phyloP scores from a whole-genome alignment of 73 alveolate species.

The Uronychia setigera region DNA sequence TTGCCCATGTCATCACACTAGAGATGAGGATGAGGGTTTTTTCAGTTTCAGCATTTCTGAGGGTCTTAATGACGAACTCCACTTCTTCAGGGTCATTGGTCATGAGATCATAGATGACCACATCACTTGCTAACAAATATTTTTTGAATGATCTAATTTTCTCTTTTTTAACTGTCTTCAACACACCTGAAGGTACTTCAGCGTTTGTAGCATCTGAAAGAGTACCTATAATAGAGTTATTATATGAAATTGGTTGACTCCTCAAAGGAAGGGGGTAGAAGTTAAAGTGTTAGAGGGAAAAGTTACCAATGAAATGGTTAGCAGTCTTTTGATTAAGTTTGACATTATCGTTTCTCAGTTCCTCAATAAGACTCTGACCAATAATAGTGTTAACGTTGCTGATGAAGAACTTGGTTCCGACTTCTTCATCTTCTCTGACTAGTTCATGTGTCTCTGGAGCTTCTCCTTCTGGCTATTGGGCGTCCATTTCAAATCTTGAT shows the following conservation, averaged over 20 bases:
- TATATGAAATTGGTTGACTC: too few relatives aligned
- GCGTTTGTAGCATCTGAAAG: slow-evolving; percentile 12
- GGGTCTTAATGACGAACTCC: slow-evolving; percentile 22
- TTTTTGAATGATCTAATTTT: slow-evolving; percentile 37
- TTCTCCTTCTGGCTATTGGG: background rate
- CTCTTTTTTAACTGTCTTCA: slow-evolving; percentile 12
- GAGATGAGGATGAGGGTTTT: slow-evolving; percentile 83
- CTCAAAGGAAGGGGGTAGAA: too few relatives aligned
- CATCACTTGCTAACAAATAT: slow-evolving; percentile 30
- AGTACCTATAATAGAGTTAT: too few relatives aligned
- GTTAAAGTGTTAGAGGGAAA: slow-evolving; percentile 24
- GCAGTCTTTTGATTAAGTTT: slow-evolving; percentile 7
- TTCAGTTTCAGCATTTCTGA: slow-evolving; percentile 11
- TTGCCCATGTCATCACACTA: slow-evolving; percentile 93
- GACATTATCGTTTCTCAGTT: slow-evolving; percentile 49
- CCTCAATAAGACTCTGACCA: slow-evolving; percentile 50
- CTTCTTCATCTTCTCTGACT: background rate
- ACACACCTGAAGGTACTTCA: slow-evolving; percentile 36
- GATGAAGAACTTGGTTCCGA: slow-evolving; percentile 21
- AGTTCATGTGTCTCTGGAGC: background rate
- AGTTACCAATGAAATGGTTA: background rate
- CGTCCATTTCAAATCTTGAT: slow-evolving; percentile 1
- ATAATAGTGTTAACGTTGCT: slow-evolving; percentile 28
- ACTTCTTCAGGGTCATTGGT: slow-evolving; percentile 25
- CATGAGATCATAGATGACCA: slow-evolving; percentile 24